Percentiles rank a stretch among this genome's conserved stretches.
These are phyloP conservation scores for Ogataea ramenticola DNA, from an alignment of 805 yeast species.

Conservation along the genomic window DNA sequence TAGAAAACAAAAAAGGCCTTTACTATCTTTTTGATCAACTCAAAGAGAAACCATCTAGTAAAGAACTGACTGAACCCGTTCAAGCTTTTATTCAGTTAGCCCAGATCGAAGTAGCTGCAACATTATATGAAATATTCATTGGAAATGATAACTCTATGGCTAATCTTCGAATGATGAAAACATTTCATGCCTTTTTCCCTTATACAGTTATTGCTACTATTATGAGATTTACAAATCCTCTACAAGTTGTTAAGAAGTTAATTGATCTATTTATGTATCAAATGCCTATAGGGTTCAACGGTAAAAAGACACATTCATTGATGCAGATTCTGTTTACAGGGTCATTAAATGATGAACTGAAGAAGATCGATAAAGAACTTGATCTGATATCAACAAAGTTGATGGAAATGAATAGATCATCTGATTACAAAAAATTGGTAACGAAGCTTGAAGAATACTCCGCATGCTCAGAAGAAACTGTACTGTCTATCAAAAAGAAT, in stretches of 20 bases:
- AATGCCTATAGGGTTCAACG: slow-evolving; percentile 45
- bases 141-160: slow-evolving; percentile 81
- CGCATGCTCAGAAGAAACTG: slow-evolving; percentile 14
- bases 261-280: slow-evolving; percentile 80
- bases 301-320: slow-evolving; percentile 42
- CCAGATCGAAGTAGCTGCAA: slow-evolving; percentile 76
- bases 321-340: slow-evolving; percentile 70
- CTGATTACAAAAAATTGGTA: not conserved
- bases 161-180: slow-evolving; percentile 59
- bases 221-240: slow-evolving; percentile 78
- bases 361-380: slow-evolving; percentile 47
- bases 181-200: slow-evolving; percentile 74
- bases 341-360: slow-evolving; percentile 67
- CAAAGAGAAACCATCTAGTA: slow-evolving; percentile 42
- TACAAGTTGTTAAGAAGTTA: slow-evolving; percentile 70
- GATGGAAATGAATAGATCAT: not conserved
- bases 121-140: slow-evolving; percentile 71
- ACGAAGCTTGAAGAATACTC: slow-evolving; percentile 25
- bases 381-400: not conserved
- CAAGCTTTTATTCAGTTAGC: slow-evolving; percentile 73
- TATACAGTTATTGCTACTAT: slow-evolving; percentile 72
- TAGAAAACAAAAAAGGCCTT: slow-evolving; percentile 37
- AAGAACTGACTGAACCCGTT: slow-evolving; percentile 59
- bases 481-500: slow-evolving; percentile 23
- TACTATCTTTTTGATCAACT: slow-evolving; percentile 59